Evolutionary conservation across 805 yeast genomes (phyloP).

Genomic region (Isabelozyma rhagii): DNA sequence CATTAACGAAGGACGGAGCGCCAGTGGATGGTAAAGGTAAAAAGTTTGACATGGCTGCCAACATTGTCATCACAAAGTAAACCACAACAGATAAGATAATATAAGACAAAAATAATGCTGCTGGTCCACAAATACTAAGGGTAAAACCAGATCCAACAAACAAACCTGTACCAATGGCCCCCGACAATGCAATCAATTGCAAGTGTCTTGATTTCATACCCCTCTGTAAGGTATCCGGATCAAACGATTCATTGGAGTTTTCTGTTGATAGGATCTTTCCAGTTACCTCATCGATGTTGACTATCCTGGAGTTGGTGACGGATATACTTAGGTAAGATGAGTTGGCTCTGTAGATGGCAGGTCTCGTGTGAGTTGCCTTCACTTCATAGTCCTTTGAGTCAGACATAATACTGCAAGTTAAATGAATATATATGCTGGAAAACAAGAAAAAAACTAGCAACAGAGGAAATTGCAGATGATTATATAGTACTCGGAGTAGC

Average conservation of each 20-base stretch:
- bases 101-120: constrained; percentile 48
- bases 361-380: constrained; percentile 9
- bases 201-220: constrained; percentile 49
- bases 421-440: not conserved
- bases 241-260: constrained; percentile 14
- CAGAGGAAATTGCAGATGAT: not conserved
- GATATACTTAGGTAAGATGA: constrained; percentile 22
- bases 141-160: constrained; percentile 66
- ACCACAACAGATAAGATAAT: constrained; percentile 19
- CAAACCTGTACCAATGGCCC: constrained; percentile 79
- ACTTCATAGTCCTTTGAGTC: not conserved
- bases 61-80: constrained; percentile 28
- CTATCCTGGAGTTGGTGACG: constrained; percentile 25
- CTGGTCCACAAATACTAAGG: constrained; percentile 61
- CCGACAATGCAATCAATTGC: constrained; percentile 77
- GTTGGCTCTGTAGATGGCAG: constrained; percentile 22
- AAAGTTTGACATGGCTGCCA: constrained; percentile 32
- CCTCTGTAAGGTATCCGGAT: constrained; percentile 28
- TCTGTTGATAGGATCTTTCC: constrained; percentile 17
- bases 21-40: constrained; percentile 35
- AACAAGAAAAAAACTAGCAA: not conserved
- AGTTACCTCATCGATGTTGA: constrained; percentile 17
- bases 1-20: constrained; percentile 27
- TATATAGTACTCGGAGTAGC: not conserved
- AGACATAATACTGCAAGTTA: not conserved